Evolutionary conservation across 2,329 filamentous ascomycete species (phyloP).

Genomic region (Peltaster fructicola): DNA sequence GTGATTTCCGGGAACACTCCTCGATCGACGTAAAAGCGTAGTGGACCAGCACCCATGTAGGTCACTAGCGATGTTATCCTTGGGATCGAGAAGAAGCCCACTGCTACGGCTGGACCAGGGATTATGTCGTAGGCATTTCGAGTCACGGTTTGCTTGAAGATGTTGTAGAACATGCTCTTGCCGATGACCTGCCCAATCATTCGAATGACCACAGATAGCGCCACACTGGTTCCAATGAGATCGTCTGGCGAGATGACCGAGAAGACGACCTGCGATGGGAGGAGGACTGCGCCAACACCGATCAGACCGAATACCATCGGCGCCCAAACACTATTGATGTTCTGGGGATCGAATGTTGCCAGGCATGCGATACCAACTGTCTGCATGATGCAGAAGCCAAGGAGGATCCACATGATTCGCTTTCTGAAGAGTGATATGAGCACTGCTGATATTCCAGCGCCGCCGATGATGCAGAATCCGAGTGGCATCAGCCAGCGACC

Average conservation of each 20-base stretch:
- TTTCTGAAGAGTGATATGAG: slow-evolving; percentile 40
- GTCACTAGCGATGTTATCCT: slow-evolving; percentile 5
- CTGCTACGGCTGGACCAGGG: slow-evolving; percentile 10
- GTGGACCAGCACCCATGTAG: slow-evolving; percentile 6
- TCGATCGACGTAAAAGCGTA: slow-evolving; percentile 5
- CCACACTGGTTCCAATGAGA: slow-evolving; percentile 48
- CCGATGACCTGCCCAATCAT: slow-evolving; percentile 46
- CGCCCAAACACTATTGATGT: slow-evolving; percentile 17
- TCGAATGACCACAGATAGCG: slow-evolving; percentile 47
- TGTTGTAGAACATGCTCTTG: slow-evolving; percentile 28
- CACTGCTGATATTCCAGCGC: slow-evolving; percentile 39
- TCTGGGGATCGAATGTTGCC: slow-evolving; percentile 8
- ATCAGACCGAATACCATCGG: slow-evolving; percentile 41
- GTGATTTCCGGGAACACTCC: slow-evolving; percentile 7
- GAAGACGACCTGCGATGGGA: slow-evolving; percentile 47
- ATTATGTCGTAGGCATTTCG: slow-evolving; percentile 33
- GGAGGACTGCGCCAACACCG: slow-evolving; percentile 49
- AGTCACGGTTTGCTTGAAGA: slow-evolving; percentile 29
- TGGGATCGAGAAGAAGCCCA: slow-evolving; percentile 3
- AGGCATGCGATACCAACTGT: slow-evolving; percentile 32
- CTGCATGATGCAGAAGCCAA: slow-evolving; percentile 44
- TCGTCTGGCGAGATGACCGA: slow-evolving; percentile 52
- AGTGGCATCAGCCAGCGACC: slow-evolving; percentile 47
- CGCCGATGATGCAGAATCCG: slow-evolving; percentile 42
- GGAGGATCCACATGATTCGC: slow-evolving; percentile 40